These are phyloP conservation scores for Claviceps spartinae DNA, from an alignment of 2,329 filamentous ascomycete genomes.

Conservation along the genomic window DNA sequence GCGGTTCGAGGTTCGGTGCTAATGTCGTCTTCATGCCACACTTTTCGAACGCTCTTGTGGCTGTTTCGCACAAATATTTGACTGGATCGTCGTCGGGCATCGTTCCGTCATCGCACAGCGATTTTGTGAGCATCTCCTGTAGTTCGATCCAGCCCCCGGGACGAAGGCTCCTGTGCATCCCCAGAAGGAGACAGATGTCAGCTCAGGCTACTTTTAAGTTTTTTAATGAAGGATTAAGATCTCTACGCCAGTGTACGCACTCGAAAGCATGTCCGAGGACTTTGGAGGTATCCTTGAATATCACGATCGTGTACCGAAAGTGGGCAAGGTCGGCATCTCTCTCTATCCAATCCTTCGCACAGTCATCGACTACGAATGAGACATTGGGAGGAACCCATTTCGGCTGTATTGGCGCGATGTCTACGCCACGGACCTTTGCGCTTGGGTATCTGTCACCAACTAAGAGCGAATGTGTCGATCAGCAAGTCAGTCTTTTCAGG, in stretches of 20 bases:
- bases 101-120: slow-evolving; percentile 23
- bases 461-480: neutral
- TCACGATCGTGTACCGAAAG: slow-evolving; percentile 12
- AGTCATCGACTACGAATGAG: slow-evolving; percentile 23
- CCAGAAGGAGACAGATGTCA: neutral
- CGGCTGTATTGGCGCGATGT: slow-evolving; percentile 27
- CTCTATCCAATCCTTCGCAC: slow-evolving; percentile 18
- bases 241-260: slow-evolving; percentile 6
- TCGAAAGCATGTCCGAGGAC: slow-evolving; percentile 9
- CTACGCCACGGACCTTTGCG: slow-evolving; percentile 24
- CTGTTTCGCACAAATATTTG: slow-evolving; percentile 6
- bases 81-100: slow-evolving; percentile 9
- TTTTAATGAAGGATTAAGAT: no score
- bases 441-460: slow-evolving; percentile 18
- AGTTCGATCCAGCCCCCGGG: slow-evolving; percentile 33
- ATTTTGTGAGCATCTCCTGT: slow-evolving; percentile 22
- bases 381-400: slow-evolving; percentile 27
- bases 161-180: slow-evolving; percentile 12
- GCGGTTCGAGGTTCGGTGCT: slow-evolving; percentile 8
- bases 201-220: neutral
- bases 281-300: slow-evolving; percentile 9
- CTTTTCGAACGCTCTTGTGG: slow-evolving; percentile 6
- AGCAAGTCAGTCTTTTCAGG: neutral
- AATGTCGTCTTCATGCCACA: slow-evolving; percentile 10
- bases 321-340: slow-evolving; percentile 18